Percentiles rank a stretch among this genome's conserved stretches.
Conservation (phyloP, 805 yeast species). For the Wickerhamiella occidentalis region DNA sequence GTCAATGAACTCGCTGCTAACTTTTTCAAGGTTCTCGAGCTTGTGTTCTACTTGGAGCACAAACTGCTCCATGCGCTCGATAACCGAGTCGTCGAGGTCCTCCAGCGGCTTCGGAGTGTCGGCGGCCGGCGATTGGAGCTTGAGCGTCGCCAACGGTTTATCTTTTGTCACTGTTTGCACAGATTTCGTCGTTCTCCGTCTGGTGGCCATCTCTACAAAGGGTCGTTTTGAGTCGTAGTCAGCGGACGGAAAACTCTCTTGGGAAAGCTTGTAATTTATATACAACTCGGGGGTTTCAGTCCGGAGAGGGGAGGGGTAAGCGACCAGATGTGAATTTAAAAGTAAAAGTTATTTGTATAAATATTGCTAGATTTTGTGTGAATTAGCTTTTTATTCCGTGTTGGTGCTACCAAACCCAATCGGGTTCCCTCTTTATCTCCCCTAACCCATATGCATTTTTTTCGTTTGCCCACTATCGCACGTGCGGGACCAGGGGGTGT, state of each 20-base stretch:
- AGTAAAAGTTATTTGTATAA: no score
- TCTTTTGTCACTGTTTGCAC: background rate
- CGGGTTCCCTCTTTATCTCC: background rate
- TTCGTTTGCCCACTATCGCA: background rate
- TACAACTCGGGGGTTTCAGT: background rate
- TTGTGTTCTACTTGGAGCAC: constrained; percentile 7
- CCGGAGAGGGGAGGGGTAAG: background rate
- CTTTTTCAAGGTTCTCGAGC: constrained; percentile 8
- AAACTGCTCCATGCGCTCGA: constrained; percentile 12
- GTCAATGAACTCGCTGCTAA: constrained; percentile 8
- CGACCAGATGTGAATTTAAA: no score
- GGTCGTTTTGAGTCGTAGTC: background rate
- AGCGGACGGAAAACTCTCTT: background rate
- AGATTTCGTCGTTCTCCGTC: background rate
- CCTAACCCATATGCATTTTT: background rate
- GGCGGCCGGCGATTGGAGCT: background rate
- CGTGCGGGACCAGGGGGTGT: background rate
- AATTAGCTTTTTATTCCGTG: no score
- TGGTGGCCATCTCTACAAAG: background rate
- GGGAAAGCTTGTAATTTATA: background rate
- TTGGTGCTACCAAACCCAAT: background rate
- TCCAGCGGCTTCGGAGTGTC: background rate
- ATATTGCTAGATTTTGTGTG: no score
- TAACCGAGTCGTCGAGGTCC: constrained; percentile 9
- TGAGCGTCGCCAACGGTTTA: background rate